Evolutionary conservation across 2,329 filamentous ascomycete genomes (phyloP), one percentile per base, ranked within the genome.

Genomic region (Alternaria sp.): DNA sequence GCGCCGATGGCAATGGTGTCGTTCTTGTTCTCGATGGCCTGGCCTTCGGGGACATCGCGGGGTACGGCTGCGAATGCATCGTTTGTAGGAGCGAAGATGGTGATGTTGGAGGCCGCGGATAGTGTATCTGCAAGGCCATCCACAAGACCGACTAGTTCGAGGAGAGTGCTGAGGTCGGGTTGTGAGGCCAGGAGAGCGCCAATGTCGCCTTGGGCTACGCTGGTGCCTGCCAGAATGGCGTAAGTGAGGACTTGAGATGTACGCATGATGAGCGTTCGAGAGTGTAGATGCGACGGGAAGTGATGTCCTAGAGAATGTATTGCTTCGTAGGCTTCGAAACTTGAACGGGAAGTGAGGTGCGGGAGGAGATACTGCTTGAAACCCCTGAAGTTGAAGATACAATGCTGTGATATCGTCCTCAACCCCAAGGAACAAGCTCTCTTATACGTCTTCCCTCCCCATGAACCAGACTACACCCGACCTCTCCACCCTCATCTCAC

Each of bases 21-120:
- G 21, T 74, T 76, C 5, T 75, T 68, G 56, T 81, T 71, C 21
- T 78, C 74, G 15, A 75, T 70, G 5, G 73, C 72, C 30, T 70
- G 63, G 25, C 73, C 73, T 47, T 75, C 73, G 3, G 73, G 73
- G 1, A 70, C 55, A 8, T 73, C 64, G 23, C 73, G 65, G 23
- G 72, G 69, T 36, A 74, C 69, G 4, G 62, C 58, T 21, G 72
- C 63, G 44, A 85, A 77, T 0, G 86, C 86, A n/a, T 82, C 70
- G 71, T 88, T 87, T 71, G 80, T 85, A 0, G 86, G 86, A 0
- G 86, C 86, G 11, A 88, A 79, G 28, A 88, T 77, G 3, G 88
- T 89, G 64, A 88, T 80, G 71, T 88, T 87, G 13, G 74, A 73
- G 6, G 81, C 73, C 13, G 68, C 64, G 17, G 75, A 71, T 28